phyloP scores from a whole-genome alignment of 2,329 filamentous ascomycete genomes.

The Aureobasidium sp. region DNA sequence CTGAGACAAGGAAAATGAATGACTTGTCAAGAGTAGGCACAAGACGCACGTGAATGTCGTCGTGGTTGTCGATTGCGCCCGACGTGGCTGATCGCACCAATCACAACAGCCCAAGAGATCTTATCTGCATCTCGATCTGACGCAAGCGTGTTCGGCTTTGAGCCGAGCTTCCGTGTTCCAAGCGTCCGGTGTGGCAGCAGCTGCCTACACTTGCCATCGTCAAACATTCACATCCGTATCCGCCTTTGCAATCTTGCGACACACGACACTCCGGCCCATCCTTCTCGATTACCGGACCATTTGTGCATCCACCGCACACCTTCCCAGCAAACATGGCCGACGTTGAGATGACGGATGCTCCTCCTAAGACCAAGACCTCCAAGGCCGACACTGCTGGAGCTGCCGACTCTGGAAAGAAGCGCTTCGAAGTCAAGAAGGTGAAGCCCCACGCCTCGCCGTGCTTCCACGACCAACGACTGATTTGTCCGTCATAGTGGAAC shows the following conservation, averaged over 20 bases:
- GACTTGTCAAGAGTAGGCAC: not conserved
- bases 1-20: not conserved
- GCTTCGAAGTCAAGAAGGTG: constrained; percentile 99
- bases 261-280: not conserved
- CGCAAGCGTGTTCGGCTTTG: not conserved
- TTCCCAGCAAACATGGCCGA: constrained; percentile 64
- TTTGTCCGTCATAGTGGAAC: constrained; percentile 63
- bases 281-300: constrained; percentile 18
- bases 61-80: constrained; percentile 3
- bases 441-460: constrained; percentile 18
- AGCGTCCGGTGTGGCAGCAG: not conserved
- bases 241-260: not conserved
- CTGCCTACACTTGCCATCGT: not conserved
- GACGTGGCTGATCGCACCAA: not conserved
- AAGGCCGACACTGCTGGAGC: constrained; percentile 48
- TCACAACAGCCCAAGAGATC: not conserved
- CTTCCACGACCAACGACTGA: not conserved
- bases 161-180: constrained; percentile 1
- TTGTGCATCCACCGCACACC: constrained; percentile 14
- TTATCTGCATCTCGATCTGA: constrained; percentile 1
- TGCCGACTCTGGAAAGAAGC: constrained; percentile 67
- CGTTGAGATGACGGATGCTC: constrained; percentile 89
- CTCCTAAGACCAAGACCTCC: constrained; percentile 43
- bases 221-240: constrained; percentile 4
- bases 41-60: constrained; percentile 1